phyloP scores from a whole-genome alignment of 768 basidiomycete genomes.

The Boletus fagicola region DNA sequence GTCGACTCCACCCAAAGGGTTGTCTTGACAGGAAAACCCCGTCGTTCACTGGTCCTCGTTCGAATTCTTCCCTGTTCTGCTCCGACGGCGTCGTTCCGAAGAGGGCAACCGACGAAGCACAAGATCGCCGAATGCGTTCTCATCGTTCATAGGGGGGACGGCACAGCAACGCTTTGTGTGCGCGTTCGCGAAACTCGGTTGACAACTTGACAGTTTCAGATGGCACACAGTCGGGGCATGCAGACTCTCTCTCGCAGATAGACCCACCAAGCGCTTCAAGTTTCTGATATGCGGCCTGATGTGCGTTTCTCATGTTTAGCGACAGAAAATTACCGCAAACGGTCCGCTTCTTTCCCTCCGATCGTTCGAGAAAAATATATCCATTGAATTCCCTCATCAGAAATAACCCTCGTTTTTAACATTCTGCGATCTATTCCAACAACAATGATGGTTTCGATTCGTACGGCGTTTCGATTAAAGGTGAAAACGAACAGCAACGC shows the following conservation, averaged over 20 bases:
- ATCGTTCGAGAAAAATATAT: background rate
- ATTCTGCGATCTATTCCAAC: background rate
- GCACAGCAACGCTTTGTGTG: background rate
- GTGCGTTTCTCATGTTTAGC: background rate
- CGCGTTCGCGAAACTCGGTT: background rate
- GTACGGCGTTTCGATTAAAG: background rate
- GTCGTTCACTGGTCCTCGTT: constrained; percentile 7
- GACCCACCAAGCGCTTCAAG: background rate
- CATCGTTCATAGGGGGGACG: background rate
- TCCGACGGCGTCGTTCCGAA: background rate
- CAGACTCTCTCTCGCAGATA: background rate
- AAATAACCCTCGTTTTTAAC: background rate
- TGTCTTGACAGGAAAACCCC: constrained; percentile 13
- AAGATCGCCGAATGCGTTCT: background rate
- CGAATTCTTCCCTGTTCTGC: constrained; percentile 3
- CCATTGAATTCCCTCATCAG: background rate
- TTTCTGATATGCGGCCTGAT: background rate
- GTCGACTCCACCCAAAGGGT: background rate
- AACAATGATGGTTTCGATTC: background rate
- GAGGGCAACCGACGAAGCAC: background rate
- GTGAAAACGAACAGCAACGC: background rate
- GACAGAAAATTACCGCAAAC: background rate
- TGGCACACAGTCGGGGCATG: too few species aligned
- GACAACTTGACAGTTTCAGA: background rate
- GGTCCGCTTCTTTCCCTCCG: background rate